Evolutionary conservation across 2,329 filamentous ascomycete species (phyloP).

Genomic region (Nigrospora sphaerica): DNA sequence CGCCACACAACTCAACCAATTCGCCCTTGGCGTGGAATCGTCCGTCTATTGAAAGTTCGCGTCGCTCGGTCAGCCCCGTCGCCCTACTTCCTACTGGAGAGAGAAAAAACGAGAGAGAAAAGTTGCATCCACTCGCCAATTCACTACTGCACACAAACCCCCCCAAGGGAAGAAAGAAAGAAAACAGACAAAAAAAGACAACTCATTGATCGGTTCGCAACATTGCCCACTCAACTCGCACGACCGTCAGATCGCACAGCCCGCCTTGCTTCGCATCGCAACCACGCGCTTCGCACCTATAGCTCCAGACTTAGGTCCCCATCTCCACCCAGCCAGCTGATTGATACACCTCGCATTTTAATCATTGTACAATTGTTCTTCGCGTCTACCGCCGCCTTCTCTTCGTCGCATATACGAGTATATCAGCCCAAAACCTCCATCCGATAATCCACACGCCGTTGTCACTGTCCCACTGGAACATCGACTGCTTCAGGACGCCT

Average conservation of each 20-base stretch:
- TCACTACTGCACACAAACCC: constrained; percentile 12
- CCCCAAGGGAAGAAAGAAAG: constrained; percentile 18
- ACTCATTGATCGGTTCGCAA: background rate
- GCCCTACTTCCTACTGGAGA: constrained; percentile 12
- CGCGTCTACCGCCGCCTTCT: constrained; percentile 13
- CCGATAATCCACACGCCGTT: constrained; percentile 11
- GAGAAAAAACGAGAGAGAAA: constrained; percentile 10
- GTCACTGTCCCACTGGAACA: constrained; percentile 9
- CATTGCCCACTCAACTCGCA: too few relatives aligned
- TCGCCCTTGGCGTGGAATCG: constrained; percentile 21
- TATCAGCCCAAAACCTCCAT: constrained; percentile 11
- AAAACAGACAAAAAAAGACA: constrained; percentile 13
- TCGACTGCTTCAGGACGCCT: background rate
- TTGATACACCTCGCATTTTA: constrained; percentile 17
- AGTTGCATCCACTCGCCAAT: constrained; percentile 21
- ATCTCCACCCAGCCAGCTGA: constrained; percentile 7
- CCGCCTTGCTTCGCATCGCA: too few relatives aligned
- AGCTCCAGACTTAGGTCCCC: constrained; percentile 2
- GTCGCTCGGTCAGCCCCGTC: constrained; percentile 16
- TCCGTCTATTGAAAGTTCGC: constrained; percentile 16
- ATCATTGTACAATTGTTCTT: constrained; percentile 25
- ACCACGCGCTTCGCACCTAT: background rate
- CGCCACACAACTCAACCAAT: constrained; percentile 24
- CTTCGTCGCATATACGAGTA: constrained; percentile 16
- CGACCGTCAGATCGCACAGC: too few relatives aligned